A percentile compares a stretch with the other conserved stretches of the same genome.
Evolutionary conservation across 78 protist species (phyloP).

Genomic region (Dictyostelium firmibasis): DNA sequence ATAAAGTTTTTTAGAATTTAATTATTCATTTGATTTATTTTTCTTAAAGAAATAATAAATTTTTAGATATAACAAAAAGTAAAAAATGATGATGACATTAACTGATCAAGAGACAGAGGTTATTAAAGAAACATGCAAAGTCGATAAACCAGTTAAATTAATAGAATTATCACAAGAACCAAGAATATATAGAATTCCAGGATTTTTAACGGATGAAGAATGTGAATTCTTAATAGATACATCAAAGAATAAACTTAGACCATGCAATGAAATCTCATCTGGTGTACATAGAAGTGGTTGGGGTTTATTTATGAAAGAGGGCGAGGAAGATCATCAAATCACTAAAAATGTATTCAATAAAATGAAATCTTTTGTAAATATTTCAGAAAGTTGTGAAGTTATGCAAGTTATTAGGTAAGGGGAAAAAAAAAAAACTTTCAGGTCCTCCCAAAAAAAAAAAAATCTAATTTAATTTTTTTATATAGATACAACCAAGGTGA

Average conservation of each 20-base stretch:
- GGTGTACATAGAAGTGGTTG: conserved; percentile 77
- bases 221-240: conserved; percentile 58
- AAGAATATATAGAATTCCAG: conserved; percentile 69
- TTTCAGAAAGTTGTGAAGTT: conserved; percentile 62
- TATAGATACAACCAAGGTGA: conserved; percentile 78
- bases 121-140: neutral
- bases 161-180: conserved; percentile 49
- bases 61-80: neutral
- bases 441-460: too few relatives aligned
- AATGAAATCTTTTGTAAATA: conserved; percentile 74
- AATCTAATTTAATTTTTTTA: neutral
- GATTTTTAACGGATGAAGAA: conserved; percentile 52
- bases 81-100: conserved; percentile 74
- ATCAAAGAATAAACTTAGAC: conserved; percentile 56
- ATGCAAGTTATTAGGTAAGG: conserved; percentile 77
- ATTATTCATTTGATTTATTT: neutral
- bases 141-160: conserved; percentile 29
- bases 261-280: conserved; percentile 75
- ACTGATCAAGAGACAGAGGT: conserved; percentile 47
- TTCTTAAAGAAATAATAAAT: neutral
- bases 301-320: conserved; percentile 76
- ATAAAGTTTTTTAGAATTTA: neutral
- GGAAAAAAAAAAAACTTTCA: too few relatives aligned
- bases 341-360: conserved; percentile 56
- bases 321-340: conserved; percentile 69